phyloP scores from a whole-genome alignment of 2,329 filamentous ascomycete genomes.

The Ceratocystis eucalypticola region DNA sequence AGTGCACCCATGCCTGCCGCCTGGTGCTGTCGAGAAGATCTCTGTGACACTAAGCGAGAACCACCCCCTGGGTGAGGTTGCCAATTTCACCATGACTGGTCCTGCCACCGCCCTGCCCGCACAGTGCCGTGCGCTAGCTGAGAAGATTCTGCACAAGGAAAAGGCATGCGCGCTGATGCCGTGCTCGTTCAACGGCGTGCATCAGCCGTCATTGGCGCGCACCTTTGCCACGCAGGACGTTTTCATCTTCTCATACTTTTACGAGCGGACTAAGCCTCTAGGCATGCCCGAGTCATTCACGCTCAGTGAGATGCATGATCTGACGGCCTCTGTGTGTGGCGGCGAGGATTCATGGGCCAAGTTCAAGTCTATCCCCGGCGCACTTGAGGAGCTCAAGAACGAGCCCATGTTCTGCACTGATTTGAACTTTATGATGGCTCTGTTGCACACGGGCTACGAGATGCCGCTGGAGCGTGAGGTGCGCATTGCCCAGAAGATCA shows the following conservation, averaged over 20 bases:
- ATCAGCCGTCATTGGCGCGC: conserved; percentile 83
- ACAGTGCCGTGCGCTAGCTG: conserved; percentile 79
- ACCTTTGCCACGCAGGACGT: conserved; percentile 86
- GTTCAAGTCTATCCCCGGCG: conserved; percentile 63
- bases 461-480: conserved; percentile 96
- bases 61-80: conserved; percentile 49
- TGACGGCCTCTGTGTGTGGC: conserved; percentile 71
- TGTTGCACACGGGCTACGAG: conserved; percentile 91
- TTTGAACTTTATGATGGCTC: conserved; percentile 86
- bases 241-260: conserved; percentile 97
- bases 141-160: conserved; percentile 84
- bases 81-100: conserved; percentile 77
- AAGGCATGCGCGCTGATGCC: conserved; percentile 66
- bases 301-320: conserved; percentile 72
- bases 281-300: conserved; percentile 99
- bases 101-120: conserved; percentile 61
- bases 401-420: conserved; percentile 89
- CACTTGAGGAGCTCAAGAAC: conserved; percentile 63
- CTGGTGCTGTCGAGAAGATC: conserved; percentile 56
- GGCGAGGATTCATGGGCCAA: conserved; percentile 62
- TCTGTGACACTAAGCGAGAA: conserved; percentile 54
- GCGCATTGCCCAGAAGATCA: conserved; percentile 97
- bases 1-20: conserved; percentile 72
- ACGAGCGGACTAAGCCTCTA: conserved; percentile 80
- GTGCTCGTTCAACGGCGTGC: conserved; percentile 97